These are phyloP conservation scores for Astrocystis sublimbata DNA, from an alignment of 495 filamentous ascomycete species.

Conservation along the genomic window DNA sequence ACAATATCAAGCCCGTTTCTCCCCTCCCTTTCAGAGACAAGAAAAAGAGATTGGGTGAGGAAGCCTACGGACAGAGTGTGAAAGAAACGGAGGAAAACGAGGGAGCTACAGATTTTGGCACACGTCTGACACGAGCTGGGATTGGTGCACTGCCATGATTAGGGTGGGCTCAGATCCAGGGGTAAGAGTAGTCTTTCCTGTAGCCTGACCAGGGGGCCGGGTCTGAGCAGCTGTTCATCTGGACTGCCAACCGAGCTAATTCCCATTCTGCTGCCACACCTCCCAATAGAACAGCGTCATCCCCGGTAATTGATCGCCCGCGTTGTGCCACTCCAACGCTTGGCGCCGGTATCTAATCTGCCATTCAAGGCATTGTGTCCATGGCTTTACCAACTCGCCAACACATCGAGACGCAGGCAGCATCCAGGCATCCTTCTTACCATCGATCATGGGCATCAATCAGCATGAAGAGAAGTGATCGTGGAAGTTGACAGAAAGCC, in stretches of 20 bases:
- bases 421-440: not conserved
- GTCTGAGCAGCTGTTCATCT: not conserved
- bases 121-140: conserved; percentile 10
- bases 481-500: not conserved
- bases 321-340: conserved; percentile 2
- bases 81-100: conserved; percentile 6
- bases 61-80: not conserved
- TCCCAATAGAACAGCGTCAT: conserved; percentile 3
- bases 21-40: not conserved
- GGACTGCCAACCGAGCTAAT: too few relatives aligned
- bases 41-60: conserved; percentile 3
- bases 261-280: too few relatives aligned
- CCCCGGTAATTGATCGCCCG: conserved; percentile 5
- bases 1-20: conserved; percentile 6
- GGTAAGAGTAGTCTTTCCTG: not conserved
- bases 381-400: not conserved
- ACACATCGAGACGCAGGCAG: not conserved
- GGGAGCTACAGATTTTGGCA: conserved; percentile 16
- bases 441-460: not conserved
- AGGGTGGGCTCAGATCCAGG: conserved; percentile 8
- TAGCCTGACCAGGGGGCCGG: conserved; percentile 10
- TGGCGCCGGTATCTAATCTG: not conserved
- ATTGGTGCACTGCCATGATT: conserved; percentile 15
- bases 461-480: not conserved
- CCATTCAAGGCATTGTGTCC: not conserved